Evolutionary conservation across 768 basidiomycete species (phyloP), one percentile per base, ranked within the genome.

Genomic region (Fistulinella prunicolor): DNA sequence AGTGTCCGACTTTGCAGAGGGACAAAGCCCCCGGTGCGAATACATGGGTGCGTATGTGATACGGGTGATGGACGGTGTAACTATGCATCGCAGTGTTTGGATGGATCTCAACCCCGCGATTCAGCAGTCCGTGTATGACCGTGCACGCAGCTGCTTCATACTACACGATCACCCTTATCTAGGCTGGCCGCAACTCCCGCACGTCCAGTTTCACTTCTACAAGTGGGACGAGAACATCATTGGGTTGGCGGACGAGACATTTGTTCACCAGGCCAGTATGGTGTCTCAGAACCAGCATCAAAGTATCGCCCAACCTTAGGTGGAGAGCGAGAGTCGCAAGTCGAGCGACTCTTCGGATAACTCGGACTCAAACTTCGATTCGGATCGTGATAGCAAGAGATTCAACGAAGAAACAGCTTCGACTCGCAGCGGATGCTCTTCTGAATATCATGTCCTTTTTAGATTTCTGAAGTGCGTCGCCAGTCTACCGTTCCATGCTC

Each of bases 11-110:
- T 2, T 38, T 34, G 10, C 19, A 3, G 9, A 16, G 2, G 39
- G 35, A 12, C 8, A 16, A 7, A 9, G 29, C 44, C 50, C 32
- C 8, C 8, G 9, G 0, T 51, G 55, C 38, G 35, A 60, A 38
- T 65, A 67, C 37, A 5, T 65, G n/a, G 65, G 63, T 44, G 56
- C 58, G n/a, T 65, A 42, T 39, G 36, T 67, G 4, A 30, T 67
- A 1, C 42, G 51, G 17, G 8, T 24, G 7, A 13, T 47, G 16
- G 38, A 49, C 17, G 23, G 32, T 16, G 1, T 16, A 0, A 41
- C 29, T 2, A 41, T 62, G 21, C 1, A 4, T 9, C 34, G 1
- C 23, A 0, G 12, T 8, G 0, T 8, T 6, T 66, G 61, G 61
- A 5, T 6, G 17, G 13, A 35, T 9, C 6, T 62, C 43, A 17